Evolutionary conservation across 305 asterid species (phyloP).

Genomic region (Ilex paraguariensis): DNA sequence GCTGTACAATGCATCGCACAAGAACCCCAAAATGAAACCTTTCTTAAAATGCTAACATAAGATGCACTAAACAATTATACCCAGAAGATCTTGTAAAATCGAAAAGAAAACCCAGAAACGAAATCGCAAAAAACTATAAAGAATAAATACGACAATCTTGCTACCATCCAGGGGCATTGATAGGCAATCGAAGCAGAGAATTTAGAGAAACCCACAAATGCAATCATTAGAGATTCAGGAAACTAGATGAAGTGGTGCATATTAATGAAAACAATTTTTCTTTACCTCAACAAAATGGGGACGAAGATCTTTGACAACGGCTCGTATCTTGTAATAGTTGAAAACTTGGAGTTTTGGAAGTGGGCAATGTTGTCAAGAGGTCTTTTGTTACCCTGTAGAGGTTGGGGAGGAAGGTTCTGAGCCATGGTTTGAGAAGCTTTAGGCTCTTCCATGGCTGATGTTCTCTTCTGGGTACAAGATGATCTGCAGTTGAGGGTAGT

Average conservation of each 20-base stretch:
- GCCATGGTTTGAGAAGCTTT: neutral
- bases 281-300: slow-evolving; percentile 76
- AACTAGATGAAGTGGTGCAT: neutral
- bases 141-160: neutral
- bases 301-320: slow-evolving; percentile 61
- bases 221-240: too few relatives aligned
- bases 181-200: too few relatives aligned
- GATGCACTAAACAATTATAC: too few relatives aligned
- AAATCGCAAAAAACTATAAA: slow-evolving; percentile 6
- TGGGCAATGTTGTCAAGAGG: slow-evolving; percentile 32
- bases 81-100: too few relatives aligned
- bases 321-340: slow-evolving; percentile 64
- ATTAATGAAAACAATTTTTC: neutral
- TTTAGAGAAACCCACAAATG: too few relatives aligned
- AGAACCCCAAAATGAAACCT: too few relatives aligned
- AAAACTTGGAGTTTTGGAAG: slow-evolving; percentile 49
- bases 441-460: neutral
- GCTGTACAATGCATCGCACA: too few relatives aligned
- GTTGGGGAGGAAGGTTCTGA: neutral
- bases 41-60: too few relatives aligned
- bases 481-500: neutral
- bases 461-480: neutral
- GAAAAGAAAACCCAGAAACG: too few relatives aligned
- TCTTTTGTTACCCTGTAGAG: slow-evolving; percentile 38
- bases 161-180: too few relatives aligned